phyloP scores from a whole-genome alignment of 108 stramenopile genomes.

The Cyclotella distinguenda region DNA sequence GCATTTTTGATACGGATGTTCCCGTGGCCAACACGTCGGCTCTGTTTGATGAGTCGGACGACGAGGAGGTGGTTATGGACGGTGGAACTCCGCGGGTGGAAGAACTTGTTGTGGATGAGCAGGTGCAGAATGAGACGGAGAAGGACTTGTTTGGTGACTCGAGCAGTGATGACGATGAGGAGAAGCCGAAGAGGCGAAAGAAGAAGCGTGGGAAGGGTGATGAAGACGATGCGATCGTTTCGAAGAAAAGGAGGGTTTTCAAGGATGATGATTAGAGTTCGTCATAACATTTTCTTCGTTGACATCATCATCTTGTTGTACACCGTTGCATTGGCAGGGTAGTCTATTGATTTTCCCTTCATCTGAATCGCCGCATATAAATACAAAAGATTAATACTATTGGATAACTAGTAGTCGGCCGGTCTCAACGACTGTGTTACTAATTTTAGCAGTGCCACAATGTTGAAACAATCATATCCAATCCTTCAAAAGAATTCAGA shows the following conservation, averaged over 20 bases:
- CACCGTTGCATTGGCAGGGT: too few relatives aligned
- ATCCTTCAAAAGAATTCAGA: not conserved
- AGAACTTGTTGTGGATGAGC: constrained; percentile 9
- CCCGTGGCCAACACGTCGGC: constrained; percentile 41
- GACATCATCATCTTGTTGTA: too few relatives aligned
- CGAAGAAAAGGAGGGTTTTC: too few relatives aligned
- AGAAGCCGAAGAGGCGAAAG: constrained; percentile 30
- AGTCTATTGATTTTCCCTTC: too few relatives aligned
- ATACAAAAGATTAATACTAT: too few relatives aligned
- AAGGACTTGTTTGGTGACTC: constrained; percentile 75
- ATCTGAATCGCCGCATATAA: too few relatives aligned
- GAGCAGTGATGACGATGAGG: constrained; percentile 20
- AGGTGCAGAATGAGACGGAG: constrained; percentile 44
- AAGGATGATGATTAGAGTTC: not conserved
- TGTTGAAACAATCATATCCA: constrained; percentile 2
- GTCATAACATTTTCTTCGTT: too few relatives aligned
- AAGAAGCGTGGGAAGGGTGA: constrained; percentile 15
- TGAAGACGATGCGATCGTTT: not conserved
- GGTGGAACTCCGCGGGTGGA: constrained; percentile 15
- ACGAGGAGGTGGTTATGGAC: constrained; percentile 43
- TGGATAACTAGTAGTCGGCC: too few relatives aligned
- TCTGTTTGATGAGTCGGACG: constrained; percentile 70
- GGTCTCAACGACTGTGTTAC: constrained; percentile 1
- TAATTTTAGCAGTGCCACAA: constrained; percentile 15
- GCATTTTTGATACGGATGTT: constrained; percentile 53